Percentiles rank a stretch among this genome's conserved stretches.
phyloP scores from a whole-genome alignment of 2,329 filamentous ascomycete genomes.

The Aspergillus sp. region DNA sequence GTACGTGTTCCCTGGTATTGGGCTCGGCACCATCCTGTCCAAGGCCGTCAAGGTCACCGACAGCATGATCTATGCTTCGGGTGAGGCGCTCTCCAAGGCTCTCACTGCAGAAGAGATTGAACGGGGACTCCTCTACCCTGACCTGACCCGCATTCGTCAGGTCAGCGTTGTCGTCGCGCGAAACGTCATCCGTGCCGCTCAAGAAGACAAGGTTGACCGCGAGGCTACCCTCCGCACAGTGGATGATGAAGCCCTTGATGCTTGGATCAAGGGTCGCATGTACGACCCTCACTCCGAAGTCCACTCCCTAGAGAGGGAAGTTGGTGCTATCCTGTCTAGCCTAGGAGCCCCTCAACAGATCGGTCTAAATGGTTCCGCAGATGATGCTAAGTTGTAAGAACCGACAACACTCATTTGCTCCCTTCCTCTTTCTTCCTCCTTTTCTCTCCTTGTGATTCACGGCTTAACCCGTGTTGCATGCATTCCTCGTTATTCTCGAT shows the following conservation, averaged over 20 bases:
- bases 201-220: conserved; percentile 70
- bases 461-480: background rate
- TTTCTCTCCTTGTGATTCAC: background rate
- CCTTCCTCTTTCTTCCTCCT: conserved; percentile 2
- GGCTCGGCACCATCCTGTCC: conserved; percentile 86
- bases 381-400: conserved; percentile 37
- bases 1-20: conserved; percentile 96
- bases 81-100: conserved; percentile 73
- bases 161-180: conserved; percentile 83
- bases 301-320: conserved; percentile 47
- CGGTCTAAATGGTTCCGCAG: conserved; percentile 21
- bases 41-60: conserved; percentile 86
- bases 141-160: conserved; percentile 86
- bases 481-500: conserved; percentile 4
- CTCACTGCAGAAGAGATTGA: conserved; percentile 79
- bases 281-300: conserved; percentile 51
- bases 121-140: conserved; percentile 84
- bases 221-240: conserved; percentile 45
- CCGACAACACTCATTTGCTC: background rate
- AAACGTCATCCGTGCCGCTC: conserved; percentile 89
- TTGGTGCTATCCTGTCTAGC: conserved; percentile 43
- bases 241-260: conserved; percentile 44
- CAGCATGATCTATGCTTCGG: conserved; percentile 95
- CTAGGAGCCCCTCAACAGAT: conserved; percentile 24
- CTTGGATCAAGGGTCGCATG: conserved; percentile 51